Base-by-base conservation (phyloP, 1,139 yeast genomes). In the Magnusiomyces paraingens region DNA sequence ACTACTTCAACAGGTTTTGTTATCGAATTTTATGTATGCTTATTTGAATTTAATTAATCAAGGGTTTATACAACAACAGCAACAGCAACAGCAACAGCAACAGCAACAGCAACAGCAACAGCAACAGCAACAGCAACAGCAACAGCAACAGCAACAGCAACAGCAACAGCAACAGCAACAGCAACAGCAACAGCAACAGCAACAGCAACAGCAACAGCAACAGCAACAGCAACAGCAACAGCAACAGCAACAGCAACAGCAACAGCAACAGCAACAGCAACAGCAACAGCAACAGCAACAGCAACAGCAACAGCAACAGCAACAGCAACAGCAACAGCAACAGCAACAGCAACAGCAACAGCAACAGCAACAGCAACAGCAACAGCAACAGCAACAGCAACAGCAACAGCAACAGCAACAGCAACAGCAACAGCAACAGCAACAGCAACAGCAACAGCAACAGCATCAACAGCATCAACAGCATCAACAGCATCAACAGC, bases 1-100 rank as follows among this genome's bases (percentile, higher is more conserved):
- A 18, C 73, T 93, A 57, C 78, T 91, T 40, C 97, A 94, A 66
- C 99, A 93, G 67, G 99, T 93, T 1, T 70, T 93, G 51, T 72
- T 93, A 60, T 88, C 96, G 55, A 94, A 94, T 68, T 93, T 93
- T 78, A 93, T 93, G 99, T 93, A 93, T 68, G 94, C 98, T 0
- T 93, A 93, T 70, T 78, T 93, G 75, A 93, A 93, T 66, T 75
- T 93, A 69, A 96, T 93, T 55, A 95, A 93, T 69, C 97, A 91
- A 57, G 74, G 73, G 40, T 70, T 70, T 58, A 72, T 69, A 58
- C 70, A 69, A 59, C 73, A 70, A 59, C 67, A 66, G 55, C 60
- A 56, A 35, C 56, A 56, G 29, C 55, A 57, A 14, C 58, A 51
- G 18, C 20, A 50, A 11, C 57, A 55, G 29, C 21, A 48, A 46